Conservation (phyloP, 441 rosid genomes). For the Macaranga tanarius region DNA sequence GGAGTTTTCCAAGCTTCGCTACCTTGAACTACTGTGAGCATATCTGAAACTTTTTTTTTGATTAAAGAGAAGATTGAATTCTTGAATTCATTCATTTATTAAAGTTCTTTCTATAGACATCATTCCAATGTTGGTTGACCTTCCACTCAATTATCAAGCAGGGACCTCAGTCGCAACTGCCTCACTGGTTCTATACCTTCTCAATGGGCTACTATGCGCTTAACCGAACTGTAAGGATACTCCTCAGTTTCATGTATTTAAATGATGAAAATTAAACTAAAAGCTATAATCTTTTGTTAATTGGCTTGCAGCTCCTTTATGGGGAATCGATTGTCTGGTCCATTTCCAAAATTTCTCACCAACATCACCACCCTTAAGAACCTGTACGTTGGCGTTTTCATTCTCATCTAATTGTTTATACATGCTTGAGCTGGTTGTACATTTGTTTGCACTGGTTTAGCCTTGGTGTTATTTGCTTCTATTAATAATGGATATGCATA, state of each 20-base stretch:
- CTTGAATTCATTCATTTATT: neutral
- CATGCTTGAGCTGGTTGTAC: neutral
- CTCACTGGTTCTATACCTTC: constrained; percentile 72
- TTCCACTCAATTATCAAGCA: constrained; percentile 25
- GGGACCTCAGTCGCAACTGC: constrained; percentile 82
- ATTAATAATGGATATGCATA: no score
- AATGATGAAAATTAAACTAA: neutral
- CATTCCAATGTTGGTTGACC: neutral
- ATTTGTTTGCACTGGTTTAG: no score
- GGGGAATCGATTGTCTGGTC: constrained; percentile 85
- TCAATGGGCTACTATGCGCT: constrained; percentile 72
- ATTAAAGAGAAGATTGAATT: neutral
- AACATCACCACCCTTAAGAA: constrained; percentile 57
- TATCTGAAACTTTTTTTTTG: neutral
- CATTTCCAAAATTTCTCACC: constrained; percentile 75
- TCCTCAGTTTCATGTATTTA: neutral
- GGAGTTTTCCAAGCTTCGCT: constrained; percentile 65
- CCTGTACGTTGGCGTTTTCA: constrained; percentile 46
- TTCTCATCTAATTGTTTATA: neutral
- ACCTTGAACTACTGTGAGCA: constrained; percentile 70
- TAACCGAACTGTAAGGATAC: constrained; percentile 55
- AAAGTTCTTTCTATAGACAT: neutral
- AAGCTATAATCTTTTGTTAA: constrained; percentile 14
- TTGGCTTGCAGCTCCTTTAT: constrained; percentile 60
- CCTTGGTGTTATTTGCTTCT: no score